Conservation (phyloP, 106 monocot species). For the Allium fistulosum region DNA sequence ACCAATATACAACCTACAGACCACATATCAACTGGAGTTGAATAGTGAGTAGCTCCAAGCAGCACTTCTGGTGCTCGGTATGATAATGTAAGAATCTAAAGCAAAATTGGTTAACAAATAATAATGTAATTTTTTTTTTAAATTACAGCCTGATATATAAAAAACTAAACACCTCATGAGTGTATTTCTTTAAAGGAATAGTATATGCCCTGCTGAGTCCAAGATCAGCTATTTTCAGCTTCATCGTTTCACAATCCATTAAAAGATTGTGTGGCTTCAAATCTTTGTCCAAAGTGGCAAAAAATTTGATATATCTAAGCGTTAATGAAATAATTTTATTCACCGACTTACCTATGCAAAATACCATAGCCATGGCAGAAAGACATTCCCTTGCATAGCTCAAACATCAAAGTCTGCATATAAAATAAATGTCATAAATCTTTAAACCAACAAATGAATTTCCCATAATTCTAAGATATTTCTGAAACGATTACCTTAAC, state of each 20-base stretch:
- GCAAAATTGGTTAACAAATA: not conserved
- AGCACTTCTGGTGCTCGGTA: too few species aligned
- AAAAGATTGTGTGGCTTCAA: constrained; percentile 95
- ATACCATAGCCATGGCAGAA: constrained; percentile 91
- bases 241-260: constrained; percentile 87
- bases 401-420: constrained; percentile 81
- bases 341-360: constrained; percentile 51
- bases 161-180: constrained; percentile 64
- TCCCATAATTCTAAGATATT: not conserved
- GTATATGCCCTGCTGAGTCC: constrained; percentile 87
- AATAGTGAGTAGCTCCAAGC: too few species aligned
- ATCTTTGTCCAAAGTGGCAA: constrained; percentile 30
- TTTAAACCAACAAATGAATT: not conserved
- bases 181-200: constrained; percentile 89
- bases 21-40: too few species aligned
- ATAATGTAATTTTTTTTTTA: not conserved
- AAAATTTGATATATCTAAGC: not conserved
- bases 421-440: not conserved
- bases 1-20: too few species aligned
- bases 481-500: constrained; percentile 37
- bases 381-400: constrained; percentile 89
- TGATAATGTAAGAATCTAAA: constrained; percentile 19
- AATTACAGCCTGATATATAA: not conserved
- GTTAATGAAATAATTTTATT: not conserved
- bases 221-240: constrained; percentile 91